Percentiles rank a stretch among this genome's conserved stretches.
Conservation (phyloP, 73 alveolate genomes). For the Durusdinium trenchii region DNA sequence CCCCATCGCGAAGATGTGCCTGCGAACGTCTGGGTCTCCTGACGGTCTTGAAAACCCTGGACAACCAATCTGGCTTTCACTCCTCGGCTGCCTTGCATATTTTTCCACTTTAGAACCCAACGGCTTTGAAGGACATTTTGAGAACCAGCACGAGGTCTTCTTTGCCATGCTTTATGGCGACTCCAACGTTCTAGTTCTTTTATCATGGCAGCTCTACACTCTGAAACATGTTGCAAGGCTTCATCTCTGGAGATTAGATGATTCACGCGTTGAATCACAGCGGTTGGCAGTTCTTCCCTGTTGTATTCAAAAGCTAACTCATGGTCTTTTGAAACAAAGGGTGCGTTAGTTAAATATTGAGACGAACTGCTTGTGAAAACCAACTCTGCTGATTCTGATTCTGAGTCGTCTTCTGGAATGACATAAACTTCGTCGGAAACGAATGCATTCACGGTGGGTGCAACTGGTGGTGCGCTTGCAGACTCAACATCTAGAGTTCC, state of each 20-base stretch:
- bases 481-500: too few relatives aligned
- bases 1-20: conserved; percentile 33
- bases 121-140: background rate
- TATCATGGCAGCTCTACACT: background rate
- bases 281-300: background rate
- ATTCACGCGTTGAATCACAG: background rate
- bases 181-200: conserved; percentile 15
- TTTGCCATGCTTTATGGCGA: background rate
- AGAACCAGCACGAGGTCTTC: background rate
- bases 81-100: background rate
- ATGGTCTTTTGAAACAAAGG: background rate
- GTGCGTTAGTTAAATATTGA: too few relatives aligned
- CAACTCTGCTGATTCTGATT: too few relatives aligned
- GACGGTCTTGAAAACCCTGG: background rate
- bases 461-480: too few relatives aligned
- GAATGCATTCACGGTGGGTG: too few relatives aligned
- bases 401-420: too few relatives aligned
- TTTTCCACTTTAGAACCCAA: conserved; percentile 38
- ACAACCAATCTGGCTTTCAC: background rate
- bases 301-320: background rate
- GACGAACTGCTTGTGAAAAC: too few relatives aligned
- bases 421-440: too few relatives aligned
- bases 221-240: background rate
- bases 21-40: background rate
- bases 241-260: background rate